These are phyloP conservation scores for Vigna hirtella DNA, from an alignment of 306 rosid genomes.

Conservation along the genomic window DNA sequence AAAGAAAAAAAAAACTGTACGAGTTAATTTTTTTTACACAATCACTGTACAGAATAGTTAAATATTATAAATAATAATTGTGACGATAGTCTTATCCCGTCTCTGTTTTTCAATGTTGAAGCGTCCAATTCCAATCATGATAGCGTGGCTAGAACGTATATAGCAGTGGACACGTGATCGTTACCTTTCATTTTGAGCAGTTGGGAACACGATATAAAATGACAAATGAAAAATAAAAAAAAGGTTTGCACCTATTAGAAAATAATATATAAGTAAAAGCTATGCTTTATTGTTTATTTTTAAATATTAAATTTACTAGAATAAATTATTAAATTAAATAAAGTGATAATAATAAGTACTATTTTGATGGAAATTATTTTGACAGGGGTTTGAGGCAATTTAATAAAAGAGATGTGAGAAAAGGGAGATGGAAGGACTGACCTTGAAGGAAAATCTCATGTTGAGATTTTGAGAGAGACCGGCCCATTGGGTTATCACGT, in stretches of 20 bases:
- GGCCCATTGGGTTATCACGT: conserved; percentile 79
- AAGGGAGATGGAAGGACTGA: conserved; percentile 45
- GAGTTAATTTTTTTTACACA: background rate
- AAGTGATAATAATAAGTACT: background rate
- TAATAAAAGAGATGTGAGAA: background rate
- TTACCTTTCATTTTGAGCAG: conserved; percentile 39
- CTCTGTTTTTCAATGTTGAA: conserved; percentile 34
- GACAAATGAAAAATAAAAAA: background rate
- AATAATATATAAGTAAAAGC: background rate
- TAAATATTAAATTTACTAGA: background rate
- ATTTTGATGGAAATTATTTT: background rate
- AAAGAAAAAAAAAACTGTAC: background rate
- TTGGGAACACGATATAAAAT: conserved; percentile 19
- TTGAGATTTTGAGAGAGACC: conserved; percentile 62
- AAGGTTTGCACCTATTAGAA: background rate
- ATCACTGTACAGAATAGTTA: background rate
- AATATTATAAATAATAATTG: background rate
- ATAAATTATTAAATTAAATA: background rate
- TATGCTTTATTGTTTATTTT: too few species aligned
- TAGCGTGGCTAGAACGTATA: conserved; percentile 62
- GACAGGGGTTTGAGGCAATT: conserved; percentile 6
- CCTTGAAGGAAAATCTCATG: conserved; percentile 59
- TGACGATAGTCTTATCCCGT: conserved; percentile 21
- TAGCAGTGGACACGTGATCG: conserved; percentile 24
- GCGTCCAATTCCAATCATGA: conserved; percentile 50